These are phyloP conservation scores for Domatiomyces globalis DNA, from an alignment of 2,329 filamentous ascomycete species.

Conservation along the genomic window DNA sequence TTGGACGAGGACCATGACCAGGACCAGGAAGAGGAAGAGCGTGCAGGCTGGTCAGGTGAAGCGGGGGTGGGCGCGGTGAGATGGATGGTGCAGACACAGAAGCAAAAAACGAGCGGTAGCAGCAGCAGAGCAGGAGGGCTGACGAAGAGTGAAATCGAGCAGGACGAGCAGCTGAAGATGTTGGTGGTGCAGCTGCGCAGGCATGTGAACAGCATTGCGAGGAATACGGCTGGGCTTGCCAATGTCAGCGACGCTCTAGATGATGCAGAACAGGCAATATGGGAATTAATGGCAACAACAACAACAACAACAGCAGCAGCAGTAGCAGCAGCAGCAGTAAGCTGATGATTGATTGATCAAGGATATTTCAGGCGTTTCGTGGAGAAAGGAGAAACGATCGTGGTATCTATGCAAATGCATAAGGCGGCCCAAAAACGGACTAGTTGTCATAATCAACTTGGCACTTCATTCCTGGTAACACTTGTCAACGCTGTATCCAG, in stretches of 20 bases:
- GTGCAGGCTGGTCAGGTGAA: conserved; percentile 18
- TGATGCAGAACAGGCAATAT: neutral
- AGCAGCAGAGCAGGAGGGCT: neutral
- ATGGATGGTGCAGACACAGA: neutral
- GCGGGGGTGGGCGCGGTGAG: no score
- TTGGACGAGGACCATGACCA: conserved; percentile 8
- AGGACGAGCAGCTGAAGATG: conserved; percentile 24
- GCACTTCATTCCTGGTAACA: no score
- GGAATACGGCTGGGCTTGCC: conserved; percentile 21
- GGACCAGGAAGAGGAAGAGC: conserved; percentile 9
- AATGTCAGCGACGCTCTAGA: neutral
- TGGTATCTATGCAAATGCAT: neutral
- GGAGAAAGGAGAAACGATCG: neutral
- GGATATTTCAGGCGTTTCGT: neutral
- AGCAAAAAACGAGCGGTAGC: neutral
- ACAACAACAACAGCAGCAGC: neutral
- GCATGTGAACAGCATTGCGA: conserved; percentile 32
- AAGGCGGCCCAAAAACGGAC: neutral
- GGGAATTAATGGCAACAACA: neutral
- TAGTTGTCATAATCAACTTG: neutral
- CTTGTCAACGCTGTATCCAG: no score
- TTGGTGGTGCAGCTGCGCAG: conserved; percentile 29
- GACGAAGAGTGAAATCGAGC: conserved; percentile 20
- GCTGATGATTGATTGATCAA: neutral
- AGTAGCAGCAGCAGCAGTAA: neutral